Evolutionary conservation across 805 yeast genomes (phyloP).

Genomic region (Ogataea allantospora): DNA sequence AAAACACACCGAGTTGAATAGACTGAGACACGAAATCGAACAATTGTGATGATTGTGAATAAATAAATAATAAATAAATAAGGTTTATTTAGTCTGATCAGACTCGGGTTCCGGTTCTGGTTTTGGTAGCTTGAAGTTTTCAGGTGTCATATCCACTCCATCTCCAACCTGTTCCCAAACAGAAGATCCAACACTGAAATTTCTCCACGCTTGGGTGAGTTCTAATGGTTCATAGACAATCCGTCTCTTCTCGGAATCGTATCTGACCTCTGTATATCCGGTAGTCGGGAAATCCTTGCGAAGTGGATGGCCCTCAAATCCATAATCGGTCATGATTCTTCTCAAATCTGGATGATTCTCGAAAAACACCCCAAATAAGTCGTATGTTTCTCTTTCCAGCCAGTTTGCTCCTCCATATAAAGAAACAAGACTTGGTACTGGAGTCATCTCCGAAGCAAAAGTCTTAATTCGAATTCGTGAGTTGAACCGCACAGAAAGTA

Average conservation of each 20-base stretch:
- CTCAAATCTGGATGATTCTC: slow-evolving; percentile 89
- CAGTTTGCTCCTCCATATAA: slow-evolving; percentile 81
- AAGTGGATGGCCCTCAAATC: slow-evolving; percentile 88
- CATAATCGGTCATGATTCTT: slow-evolving; percentile 88
- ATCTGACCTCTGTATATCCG: slow-evolving; percentile 86
- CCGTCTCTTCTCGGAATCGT: slow-evolving; percentile 88
- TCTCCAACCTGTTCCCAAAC: slow-evolving; percentile 93
- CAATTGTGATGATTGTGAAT: slow-evolving; percentile 15
- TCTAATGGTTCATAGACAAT: slow-evolving; percentile 88
- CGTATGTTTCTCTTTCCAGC: slow-evolving; percentile 89
- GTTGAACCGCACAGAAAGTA: slow-evolving; percentile 78
- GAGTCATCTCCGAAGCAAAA: slow-evolving; percentile 76
- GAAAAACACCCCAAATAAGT: slow-evolving; percentile 82
- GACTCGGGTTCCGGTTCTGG: slow-evolving; percentile 65
- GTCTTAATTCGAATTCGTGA: slow-evolving; percentile 88
- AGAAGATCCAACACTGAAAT: slow-evolving; percentile 82
- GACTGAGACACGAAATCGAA: slow-evolving; percentile 41
- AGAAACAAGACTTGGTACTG: slow-evolving; percentile 77
- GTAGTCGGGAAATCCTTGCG: slow-evolving; percentile 92
- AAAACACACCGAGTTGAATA: slow-evolving; percentile 59
- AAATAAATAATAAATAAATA: slow-evolving; percentile 8
- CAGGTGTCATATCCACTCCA: slow-evolving; percentile 81
- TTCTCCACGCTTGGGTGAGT: slow-evolving; percentile 89
- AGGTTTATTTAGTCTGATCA: slow-evolving; percentile 28
- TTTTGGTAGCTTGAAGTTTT: slow-evolving; percentile 73